Base-by-base conservation (phyloP, 139 green algal species). In the Picocystis salinarum region DNA sequence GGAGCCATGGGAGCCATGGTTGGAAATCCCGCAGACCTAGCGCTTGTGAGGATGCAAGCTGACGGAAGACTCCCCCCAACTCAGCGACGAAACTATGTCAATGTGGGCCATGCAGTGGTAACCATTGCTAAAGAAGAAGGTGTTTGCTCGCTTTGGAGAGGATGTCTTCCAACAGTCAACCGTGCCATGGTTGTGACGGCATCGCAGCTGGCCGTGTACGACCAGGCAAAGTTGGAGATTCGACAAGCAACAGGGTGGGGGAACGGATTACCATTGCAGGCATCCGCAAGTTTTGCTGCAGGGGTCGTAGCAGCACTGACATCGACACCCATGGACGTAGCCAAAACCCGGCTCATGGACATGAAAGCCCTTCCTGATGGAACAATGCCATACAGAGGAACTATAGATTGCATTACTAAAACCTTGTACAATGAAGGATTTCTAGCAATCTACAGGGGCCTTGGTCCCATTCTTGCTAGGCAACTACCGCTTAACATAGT, bases 131-230 rank as follows among this genome's bases (percentile, higher is more conserved):
- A 13, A 37, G 31, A 37, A 15, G 31, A 37, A 15, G 59, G 59
- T 19, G 40, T 64, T 6, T 22, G 41, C 27, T 34, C 55, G 15
- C 50, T 68, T 12, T 68, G 59, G 59, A 30, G 58, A 22, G 58
- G 58, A 9, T 64, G 27, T 23, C 26, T 13, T 4, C 58, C 58
- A 9, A 67, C 58, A 10, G 54, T 66, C 25, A 41, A 62, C n/a
- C 57, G 57, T 19, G 57, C 57, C 45, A 66, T 64, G 57, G 51
- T 63, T 18, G 36, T 66, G 28, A 64, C 55, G n/a, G 57, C 55
- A 25, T 30, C 40, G 13, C 57, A 47, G 4, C 39, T 61, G 22
- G 50, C 34, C 11, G 42, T 59, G 28, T 59, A 59, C 26, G 52
- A 59, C 10, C 13, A 59, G 52, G 31, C 20, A 13, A 59, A 59